These are phyloP conservation scores for Corchorus olitorius DNA, from an alignment of 345 rosid species.

Conservation along the genomic window DNA sequence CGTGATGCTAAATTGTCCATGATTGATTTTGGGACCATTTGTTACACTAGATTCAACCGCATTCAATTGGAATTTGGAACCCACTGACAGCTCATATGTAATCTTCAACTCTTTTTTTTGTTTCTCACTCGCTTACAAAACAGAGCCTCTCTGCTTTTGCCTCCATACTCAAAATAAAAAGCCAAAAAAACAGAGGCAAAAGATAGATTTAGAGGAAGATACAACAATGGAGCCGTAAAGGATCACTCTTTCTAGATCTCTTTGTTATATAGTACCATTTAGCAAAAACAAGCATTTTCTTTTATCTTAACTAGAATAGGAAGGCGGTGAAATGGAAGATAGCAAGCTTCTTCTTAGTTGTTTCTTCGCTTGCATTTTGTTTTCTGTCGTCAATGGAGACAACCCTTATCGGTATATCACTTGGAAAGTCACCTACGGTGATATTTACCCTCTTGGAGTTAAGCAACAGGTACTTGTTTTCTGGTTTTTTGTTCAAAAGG, in stretches of 20 bases:
- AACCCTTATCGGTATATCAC: conserved; percentile 77
- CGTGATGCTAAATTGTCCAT: conserved; percentile 7
- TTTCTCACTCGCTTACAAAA: conserved; percentile 4
- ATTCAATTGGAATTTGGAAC: conserved; percentile 10
- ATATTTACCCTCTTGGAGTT: conserved; percentile 91
- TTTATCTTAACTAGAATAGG: not conserved
- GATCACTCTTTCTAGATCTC: conserved; percentile 2
- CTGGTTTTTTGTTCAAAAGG: not conserved
- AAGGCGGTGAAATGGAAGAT: conserved; percentile 46
- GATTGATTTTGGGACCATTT: conserved; percentile 15
- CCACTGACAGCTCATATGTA: conserved; percentile 30
- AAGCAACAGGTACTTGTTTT: conserved; percentile 67
- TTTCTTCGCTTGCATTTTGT: conserved; percentile 41
- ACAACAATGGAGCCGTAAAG: not conserved
- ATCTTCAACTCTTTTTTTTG: not conserved
- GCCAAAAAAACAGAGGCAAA: not conserved
- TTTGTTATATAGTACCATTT: not conserved
- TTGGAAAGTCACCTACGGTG: conserved; percentile 90
- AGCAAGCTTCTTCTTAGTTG: conserved; percentile 29
- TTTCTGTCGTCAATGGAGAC: conserved; percentile 63
- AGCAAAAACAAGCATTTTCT: not conserved
- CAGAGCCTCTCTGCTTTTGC: conserved; percentile 18
- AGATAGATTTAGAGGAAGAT: not conserved
- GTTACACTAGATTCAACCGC: conserved; percentile 18
- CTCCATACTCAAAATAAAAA: not conserved